phyloP scores from a whole-genome alignment of 2,329 filamentous ascomycete genomes.

The Monilinia fructicola region DNA sequence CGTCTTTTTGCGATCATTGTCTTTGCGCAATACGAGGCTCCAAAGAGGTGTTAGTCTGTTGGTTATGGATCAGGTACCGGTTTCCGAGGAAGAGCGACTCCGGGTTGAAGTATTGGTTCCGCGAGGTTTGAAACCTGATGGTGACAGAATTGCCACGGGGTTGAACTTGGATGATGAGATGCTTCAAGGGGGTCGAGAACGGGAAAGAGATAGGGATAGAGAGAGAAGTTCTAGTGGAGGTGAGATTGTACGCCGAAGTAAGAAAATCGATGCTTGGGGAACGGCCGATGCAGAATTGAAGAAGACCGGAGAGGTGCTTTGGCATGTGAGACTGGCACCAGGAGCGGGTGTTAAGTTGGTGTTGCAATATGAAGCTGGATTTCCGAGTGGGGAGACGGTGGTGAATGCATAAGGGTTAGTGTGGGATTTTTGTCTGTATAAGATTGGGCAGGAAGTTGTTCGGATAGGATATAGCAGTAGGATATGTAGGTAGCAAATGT shows the following conservation, averaged over 20 bases:
- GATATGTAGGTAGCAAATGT: slow-evolving; percentile 11
- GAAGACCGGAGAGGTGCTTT: slow-evolving; percentile 58
- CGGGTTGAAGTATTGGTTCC: slow-evolving; percentile 53
- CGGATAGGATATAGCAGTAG: slow-evolving; percentile 5
- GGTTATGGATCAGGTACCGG: slow-evolving; percentile 60
- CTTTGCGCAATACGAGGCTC: slow-evolving; percentile 52
- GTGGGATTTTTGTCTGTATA: background rate
- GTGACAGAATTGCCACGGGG: slow-evolving; percentile 44
- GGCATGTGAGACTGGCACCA: slow-evolving; percentile 58
- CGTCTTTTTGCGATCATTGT: slow-evolving; percentile 51
- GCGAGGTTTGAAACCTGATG: slow-evolving; percentile 47
- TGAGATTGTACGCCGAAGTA: slow-evolving; percentile 25
- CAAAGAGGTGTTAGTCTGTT: slow-evolving; percentile 47
- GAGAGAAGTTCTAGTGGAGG: slow-evolving; percentile 25
- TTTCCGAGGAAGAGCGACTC: slow-evolving; percentile 60
- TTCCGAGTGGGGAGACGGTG: slow-evolving; percentile 52
- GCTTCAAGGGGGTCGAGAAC: slow-evolving; percentile 29
- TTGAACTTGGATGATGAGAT: slow-evolving; percentile 25
- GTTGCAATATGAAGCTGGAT: slow-evolving; percentile 61
- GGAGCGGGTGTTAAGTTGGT: slow-evolving; percentile 57
- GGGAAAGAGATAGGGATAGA: slow-evolving; percentile 32
- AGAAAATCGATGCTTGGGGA: slow-evolving; percentile 50
- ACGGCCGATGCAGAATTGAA: slow-evolving; percentile 53
- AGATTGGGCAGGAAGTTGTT: background rate
- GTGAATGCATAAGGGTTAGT: slow-evolving; percentile 27